Evolutionary conservation across 2,329 filamentous ascomycete genomes (phyloP).

Genomic region (Arthrinium phaeospermum): DNA sequence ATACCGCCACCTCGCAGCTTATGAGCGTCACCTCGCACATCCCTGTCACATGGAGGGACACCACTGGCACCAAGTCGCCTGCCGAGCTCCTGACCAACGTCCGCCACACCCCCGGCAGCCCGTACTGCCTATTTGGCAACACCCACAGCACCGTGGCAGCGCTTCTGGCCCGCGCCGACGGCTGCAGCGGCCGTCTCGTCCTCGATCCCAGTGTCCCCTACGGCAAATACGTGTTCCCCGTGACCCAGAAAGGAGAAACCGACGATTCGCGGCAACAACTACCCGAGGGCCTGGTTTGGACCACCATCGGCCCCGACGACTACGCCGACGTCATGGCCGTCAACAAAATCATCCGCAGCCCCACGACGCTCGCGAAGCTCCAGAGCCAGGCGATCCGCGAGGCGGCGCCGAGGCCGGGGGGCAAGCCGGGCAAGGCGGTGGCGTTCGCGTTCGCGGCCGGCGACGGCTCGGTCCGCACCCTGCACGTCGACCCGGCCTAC

Average conservation of each 20-base stretch:
- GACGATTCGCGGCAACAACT: neutral
- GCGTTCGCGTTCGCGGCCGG: slow-evolving; percentile 20
- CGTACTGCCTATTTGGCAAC: slow-evolving; percentile 12
- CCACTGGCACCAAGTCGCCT: neutral
- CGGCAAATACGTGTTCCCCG: slow-evolving; percentile 17
- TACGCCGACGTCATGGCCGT: slow-evolving; percentile 18
- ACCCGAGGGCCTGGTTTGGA: slow-evolving; percentile 12
- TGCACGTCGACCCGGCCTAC: slow-evolving; percentile 18
- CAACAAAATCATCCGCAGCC: slow-evolving; percentile 20
- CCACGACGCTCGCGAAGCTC: slow-evolving; percentile 1
- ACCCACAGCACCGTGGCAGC: slow-evolving; percentile 16
- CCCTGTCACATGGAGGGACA: neutral
- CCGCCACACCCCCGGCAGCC: neutral
- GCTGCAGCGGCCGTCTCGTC: neutral
- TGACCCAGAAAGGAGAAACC: neutral
- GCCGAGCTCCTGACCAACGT: neutral
- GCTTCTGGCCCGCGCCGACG: neutral
- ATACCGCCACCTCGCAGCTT: neutral
- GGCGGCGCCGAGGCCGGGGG: neutral
- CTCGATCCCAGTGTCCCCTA: neutral
- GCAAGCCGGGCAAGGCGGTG: neutral
- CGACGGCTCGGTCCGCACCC: slow-evolving; percentile 7
- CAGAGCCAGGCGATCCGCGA: slow-evolving; percentile 10
- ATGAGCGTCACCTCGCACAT: neutral
- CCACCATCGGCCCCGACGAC: slow-evolving; percentile 18